Evolutionary conservation across 1,139 yeast genomes (phyloP).

Genomic region (Lodderomyces margitis): DNA sequence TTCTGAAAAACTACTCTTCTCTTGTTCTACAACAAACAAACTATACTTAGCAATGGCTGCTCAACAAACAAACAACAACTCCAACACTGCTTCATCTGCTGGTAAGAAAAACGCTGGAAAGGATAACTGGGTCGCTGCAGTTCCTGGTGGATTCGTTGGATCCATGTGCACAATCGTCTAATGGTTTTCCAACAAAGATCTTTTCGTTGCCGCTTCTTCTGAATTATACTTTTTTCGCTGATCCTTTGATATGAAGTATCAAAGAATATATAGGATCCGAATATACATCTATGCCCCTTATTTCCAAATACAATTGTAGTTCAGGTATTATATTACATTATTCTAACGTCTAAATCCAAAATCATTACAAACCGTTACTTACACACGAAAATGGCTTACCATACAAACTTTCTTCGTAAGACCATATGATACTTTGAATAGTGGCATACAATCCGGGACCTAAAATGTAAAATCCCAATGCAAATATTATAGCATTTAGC

Average conservation of each 20-base stretch:
- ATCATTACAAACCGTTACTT: slow-evolving; percentile 33
- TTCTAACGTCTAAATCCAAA: not conserved
- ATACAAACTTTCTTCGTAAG: slow-evolving; percentile 45
- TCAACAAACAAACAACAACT: slow-evolving; percentile 7
- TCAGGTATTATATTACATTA: not conserved
- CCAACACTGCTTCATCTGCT: slow-evolving; percentile 1
- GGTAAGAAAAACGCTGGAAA: slow-evolving; percentile 3
- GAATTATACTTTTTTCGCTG: too few relatives aligned
- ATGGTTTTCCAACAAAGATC: too few relatives aligned
- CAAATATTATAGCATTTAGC: slow-evolving; percentile 37
- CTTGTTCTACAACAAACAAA: not conserved
- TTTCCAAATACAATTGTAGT: not conserved
- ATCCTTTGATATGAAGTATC: too few relatives aligned
- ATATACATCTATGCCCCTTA: not conserved
- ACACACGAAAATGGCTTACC: slow-evolving; percentile 54
- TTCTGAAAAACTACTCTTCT: too few relatives aligned
- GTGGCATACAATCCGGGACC: slow-evolving; percentile 62
- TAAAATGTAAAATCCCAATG: slow-evolving; percentile 49
- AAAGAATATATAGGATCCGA: not conserved
- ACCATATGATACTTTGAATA: slow-evolving; percentile 49
- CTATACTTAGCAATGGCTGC: slow-evolving; percentile 5
- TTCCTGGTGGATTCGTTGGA: slow-evolving; percentile 4
- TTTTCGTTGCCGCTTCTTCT: too few relatives aligned
- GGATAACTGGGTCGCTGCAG: slow-evolving; percentile 4
- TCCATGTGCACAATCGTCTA: slow-evolving; percentile 4